phyloP scores from a whole-genome alignment of 2,329 filamentous ascomycete genomes.

The Curvularia hawaiiensis region DNA sequence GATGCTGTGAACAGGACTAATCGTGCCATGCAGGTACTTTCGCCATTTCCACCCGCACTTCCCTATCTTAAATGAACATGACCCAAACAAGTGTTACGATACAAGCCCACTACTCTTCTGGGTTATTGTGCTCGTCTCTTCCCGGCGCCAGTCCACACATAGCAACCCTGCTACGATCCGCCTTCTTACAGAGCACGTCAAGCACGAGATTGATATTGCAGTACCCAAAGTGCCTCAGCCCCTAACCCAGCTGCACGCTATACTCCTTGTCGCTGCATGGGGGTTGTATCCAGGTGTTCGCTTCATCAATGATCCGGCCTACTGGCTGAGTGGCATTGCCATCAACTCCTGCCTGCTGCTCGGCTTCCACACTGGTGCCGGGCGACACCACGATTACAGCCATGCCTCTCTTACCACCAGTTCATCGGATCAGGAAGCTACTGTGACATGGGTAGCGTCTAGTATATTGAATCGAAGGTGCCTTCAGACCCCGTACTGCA shows the following conservation, averaged over 20 bases:
- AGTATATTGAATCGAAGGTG: background rate
- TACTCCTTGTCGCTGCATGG: background rate
- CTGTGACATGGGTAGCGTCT: background rate
- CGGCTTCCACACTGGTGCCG: background rate
- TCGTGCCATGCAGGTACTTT: background rate
- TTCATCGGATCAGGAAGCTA: background rate
- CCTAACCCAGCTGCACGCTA: background rate
- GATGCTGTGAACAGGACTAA: background rate
- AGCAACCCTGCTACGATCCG: background rate
- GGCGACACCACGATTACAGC: background rate
- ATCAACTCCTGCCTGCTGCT: conserved; percentile 1
- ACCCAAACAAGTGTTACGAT: background rate
- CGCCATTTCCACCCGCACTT: background rate
- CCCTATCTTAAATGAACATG: background rate
- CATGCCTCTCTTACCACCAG: background rate
- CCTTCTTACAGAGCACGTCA: background rate
- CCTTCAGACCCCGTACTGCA: background rate
- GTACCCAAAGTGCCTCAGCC: background rate
- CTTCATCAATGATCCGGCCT: conserved; percentile 1
- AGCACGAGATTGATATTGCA: background rate
- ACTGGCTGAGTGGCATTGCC: background rate
- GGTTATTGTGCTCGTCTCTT: background rate
- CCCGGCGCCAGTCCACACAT: background rate
- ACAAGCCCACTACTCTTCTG: background rate
- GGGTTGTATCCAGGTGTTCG: background rate